phyloP scores from a whole-genome alignment of 2,329 filamentous ascomycete genomes.

The Neonectria faginata region DNA sequence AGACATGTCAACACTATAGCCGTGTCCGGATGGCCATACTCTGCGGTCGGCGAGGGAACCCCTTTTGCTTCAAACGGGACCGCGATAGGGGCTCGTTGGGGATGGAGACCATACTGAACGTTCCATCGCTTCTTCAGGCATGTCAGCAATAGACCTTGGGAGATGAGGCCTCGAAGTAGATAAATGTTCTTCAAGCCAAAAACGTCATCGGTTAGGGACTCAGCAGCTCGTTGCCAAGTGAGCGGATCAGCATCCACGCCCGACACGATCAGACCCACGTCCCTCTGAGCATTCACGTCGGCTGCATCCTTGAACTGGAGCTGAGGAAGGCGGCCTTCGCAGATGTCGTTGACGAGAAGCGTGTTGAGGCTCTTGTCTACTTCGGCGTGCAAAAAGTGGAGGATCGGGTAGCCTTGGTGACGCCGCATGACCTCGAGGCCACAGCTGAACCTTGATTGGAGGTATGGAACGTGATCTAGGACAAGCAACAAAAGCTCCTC shows the following conservation, averaged over 20 bases:
- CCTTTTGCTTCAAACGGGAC: too few relatives aligned
- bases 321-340: slow-evolving; percentile 41
- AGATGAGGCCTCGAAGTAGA: slow-evolving; percentile 71
- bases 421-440: slow-evolving; percentile 61
- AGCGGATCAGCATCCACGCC: background rate
- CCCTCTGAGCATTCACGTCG: background rate
- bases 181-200: slow-evolving; percentile 52
- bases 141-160: slow-evolving; percentile 67
- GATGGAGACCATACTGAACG: slow-evolving; percentile 74
- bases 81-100: too few relatives aligned
- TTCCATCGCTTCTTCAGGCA: slow-evolving; percentile 73
- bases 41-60: too few relatives aligned
- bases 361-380: slow-evolving; percentile 58
- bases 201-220: slow-evolving; percentile 51
- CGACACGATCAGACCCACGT: slow-evolving; percentile 8
- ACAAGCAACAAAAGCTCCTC: slow-evolving; percentile 57
- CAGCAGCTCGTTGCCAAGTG: slow-evolving; percentile 3
- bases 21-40: too few relatives aligned
- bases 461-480: slow-evolving; percentile 50
- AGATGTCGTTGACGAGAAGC: slow-evolving; percentile 57
- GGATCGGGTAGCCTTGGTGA: slow-evolving; percentile 62
- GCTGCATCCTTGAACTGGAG: slow-evolving; percentile 22
- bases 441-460: slow-evolving; percentile 53
- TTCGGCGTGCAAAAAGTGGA: slow-evolving; percentile 65
- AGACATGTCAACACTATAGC: too few relatives aligned